These are phyloP conservation scores for Endoconidiophora polonica DNA, from an alignment of 2,329 filamentous ascomycete genomes.

Conservation along the genomic window DNA sequence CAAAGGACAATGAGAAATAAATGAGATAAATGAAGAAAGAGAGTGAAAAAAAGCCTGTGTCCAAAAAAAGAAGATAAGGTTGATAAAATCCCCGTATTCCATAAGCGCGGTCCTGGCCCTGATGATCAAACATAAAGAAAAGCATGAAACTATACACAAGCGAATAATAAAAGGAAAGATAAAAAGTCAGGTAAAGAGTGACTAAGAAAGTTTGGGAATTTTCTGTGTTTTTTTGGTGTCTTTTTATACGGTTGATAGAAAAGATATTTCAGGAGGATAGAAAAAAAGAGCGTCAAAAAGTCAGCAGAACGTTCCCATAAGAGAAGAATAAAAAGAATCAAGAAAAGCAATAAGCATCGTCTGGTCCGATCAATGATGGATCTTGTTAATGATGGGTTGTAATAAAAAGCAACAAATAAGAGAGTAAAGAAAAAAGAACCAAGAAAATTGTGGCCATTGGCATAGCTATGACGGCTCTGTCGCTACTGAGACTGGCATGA, in stretches of 20 bases:
- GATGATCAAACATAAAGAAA: neutral
- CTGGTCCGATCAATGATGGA: conserved; percentile 1
- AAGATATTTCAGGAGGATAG: neutral
- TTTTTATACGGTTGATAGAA: neutral
- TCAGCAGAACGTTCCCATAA: neutral
- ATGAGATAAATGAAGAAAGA: neutral
- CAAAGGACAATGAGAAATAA: neutral
- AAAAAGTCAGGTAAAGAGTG: no score
- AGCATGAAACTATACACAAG: neutral
- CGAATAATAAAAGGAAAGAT: neutral
- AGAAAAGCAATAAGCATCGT: conserved; percentile 3
- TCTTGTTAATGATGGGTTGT: conserved; percentile 5
- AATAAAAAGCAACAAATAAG: conserved; percentile 1
- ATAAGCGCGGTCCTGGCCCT: no score
- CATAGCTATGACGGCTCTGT: neutral
- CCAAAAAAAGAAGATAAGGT: no score
- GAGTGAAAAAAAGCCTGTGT: no score
- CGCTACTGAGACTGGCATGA: neutral
- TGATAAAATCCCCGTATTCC: no score
- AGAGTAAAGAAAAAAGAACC: conserved; percentile 5
- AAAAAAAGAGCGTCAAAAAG: neutral
- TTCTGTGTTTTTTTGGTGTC: neutral
- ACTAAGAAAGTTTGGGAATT: neutral
- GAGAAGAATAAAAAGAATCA: neutral
- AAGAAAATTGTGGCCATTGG: neutral